A percentile compares a stretch with the other conserved stretches of the same genome.
phyloP scores from a whole-genome alignment of 768 basidiomycete species.

The Xanthoconium stramineum region DNA sequence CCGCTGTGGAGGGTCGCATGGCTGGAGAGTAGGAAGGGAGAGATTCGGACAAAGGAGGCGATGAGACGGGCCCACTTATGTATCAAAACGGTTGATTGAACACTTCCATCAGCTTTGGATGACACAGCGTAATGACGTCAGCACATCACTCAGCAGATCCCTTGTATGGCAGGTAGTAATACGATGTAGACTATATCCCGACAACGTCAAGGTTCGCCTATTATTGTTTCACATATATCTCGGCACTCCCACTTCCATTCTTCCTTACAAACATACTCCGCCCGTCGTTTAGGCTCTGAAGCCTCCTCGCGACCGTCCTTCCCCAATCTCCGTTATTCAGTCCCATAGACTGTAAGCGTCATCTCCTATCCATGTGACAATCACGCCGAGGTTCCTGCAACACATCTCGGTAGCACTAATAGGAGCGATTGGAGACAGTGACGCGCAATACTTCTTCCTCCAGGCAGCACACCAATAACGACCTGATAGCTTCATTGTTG shows the following conservation, averaged over 20 bases:
- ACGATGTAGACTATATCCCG: too few relatives aligned
- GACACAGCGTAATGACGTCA: constrained; percentile 13
- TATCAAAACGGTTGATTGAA: too few relatives aligned
- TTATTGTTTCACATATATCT: too few relatives aligned
- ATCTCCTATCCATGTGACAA: background rate
- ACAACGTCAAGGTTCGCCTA: too few relatives aligned
- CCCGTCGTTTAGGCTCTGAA: too few relatives aligned
- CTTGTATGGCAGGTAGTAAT: too few relatives aligned
- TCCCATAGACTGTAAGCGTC: too few relatives aligned
- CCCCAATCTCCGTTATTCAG: too few relatives aligned
- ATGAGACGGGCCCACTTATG: background rate
- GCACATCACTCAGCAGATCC: constrained; percentile 11
- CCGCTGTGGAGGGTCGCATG: constrained; percentile 10
- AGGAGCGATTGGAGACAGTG: constrained; percentile 68
- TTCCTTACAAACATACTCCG: too few relatives aligned
- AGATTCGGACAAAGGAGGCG: background rate
- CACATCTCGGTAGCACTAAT: constrained; percentile 50
- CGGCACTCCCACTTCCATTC: too few relatives aligned
- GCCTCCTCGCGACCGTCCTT: too few relatives aligned
- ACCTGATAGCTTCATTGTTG: constrained; percentile 54
- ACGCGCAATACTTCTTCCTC: constrained; percentile 29
- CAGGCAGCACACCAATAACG: background rate
- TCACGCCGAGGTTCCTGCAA: background rate
- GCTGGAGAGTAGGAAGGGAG: background rate
- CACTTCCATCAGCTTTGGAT: background rate